Base-by-base conservation (phyloP, 225 moss, liverwort and hornwort genomes). In the Marchantia polymorpha region DNA sequence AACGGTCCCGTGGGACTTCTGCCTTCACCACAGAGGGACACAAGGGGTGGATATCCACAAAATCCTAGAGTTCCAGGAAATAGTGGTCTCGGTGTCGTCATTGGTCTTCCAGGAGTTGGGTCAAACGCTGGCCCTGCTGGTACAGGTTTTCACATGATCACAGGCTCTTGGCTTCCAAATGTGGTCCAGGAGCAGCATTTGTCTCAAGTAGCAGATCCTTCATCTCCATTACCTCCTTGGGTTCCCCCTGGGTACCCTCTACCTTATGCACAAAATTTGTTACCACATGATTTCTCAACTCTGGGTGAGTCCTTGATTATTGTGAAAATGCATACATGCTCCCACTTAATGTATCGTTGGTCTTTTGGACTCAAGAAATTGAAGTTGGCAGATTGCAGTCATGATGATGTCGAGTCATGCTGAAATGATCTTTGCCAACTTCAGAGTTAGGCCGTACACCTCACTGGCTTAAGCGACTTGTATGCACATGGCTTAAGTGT, bases 261-360 rank as follows among this genome's bases (percentile, higher is more conserved):
- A 17, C 74, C 82, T 75, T 81, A 74, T 71, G 50, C 47, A 27
- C 84, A 76, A 64, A 87, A 73, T 78, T 39, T 61, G 60, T 60
- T 80, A 47, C 83, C 72, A 22, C 82, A 87, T 71, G 84, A 80
- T 9, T 51, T 73, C 29, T 82, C 76, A 54, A 61, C 84, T 52
- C 52, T 75, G 72, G 82, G 87, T 87, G 84, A 46, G 82, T 84
- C 15, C 17, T 74, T 16, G 1, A 0, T 73, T 39, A 39, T 8
- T 8, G 14, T 48, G 0, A 49, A 71, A n/a, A 22, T 50, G 71
- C 71, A 50, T 46, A 48, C 50, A 0, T 11, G 22, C n/a, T 12
- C 51, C 12, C 47, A 0, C 50, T 71, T 49, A 22, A n/a, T 22
- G n/a, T 51, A 10, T 23, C n/a, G 12, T 70, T 46, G 70, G 16